Conservation (phyloP, 192 early-diverging fungal species). For the Oehlia diaphana region DNA sequence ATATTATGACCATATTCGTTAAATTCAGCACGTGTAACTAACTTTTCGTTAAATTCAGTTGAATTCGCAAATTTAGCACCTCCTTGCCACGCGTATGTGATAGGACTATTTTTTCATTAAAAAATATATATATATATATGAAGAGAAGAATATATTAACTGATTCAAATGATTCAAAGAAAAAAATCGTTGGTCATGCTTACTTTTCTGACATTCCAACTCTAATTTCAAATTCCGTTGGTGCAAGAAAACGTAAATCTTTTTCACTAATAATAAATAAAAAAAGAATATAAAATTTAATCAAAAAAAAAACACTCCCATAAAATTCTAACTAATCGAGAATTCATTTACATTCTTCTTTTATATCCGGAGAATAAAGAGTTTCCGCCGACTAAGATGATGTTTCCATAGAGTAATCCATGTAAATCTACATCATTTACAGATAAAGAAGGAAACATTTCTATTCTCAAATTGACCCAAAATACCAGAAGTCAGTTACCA, state of each 20-base stretch:
- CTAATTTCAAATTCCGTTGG: conserved; percentile 59
- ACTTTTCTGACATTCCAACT: conserved; percentile 58
- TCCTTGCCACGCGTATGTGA: conserved; percentile 60
- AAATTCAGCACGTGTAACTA: conserved; percentile 65
- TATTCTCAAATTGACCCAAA: conserved; percentile 12
- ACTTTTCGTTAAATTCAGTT: conserved; percentile 43
- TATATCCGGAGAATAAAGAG: conserved; percentile 60
- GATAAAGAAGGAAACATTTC: conserved; percentile 31
- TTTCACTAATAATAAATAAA: conserved; percentile 31
- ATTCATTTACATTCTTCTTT: conserved; percentile 55
- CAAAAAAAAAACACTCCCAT: not conserved
- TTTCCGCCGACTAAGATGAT: conserved; percentile 72
- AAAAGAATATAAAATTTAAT: not conserved
- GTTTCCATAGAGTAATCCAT: conserved; percentile 67
- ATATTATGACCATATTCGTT: conserved; percentile 59
- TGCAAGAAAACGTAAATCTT: conserved; percentile 57
- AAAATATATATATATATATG: conserved; percentile 2
- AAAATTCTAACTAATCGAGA: not conserved
- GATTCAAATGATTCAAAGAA: not conserved
- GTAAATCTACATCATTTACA: conserved; percentile 39
- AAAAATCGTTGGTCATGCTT: conserved; percentile 32
- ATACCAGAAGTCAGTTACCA: not conserved
- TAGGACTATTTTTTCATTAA: conserved; percentile 45
- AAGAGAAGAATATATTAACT: not conserved
- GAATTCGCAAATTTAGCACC: conserved; percentile 44